These are phyloP conservation scores for Cystobasidium pallidum DNA, from an alignment of 1,284 basidiomycete genomes.

Conservation along the genomic window DNA sequence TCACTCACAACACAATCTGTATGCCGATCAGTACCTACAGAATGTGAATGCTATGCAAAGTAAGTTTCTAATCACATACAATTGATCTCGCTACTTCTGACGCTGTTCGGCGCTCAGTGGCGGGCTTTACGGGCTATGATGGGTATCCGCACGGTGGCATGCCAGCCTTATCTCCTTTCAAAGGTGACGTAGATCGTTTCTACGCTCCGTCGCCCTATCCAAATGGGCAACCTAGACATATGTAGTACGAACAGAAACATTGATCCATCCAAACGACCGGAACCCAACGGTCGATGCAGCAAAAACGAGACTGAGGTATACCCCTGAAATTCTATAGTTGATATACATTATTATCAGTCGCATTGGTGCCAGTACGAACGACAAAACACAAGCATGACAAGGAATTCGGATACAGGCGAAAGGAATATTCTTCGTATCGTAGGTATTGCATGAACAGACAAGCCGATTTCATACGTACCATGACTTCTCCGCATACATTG, in stretches of 20 bases:
- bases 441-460: neutral
- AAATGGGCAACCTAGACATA: slow-evolving; percentile 1
- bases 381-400: neutral
- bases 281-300: neutral
- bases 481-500: too few species aligned
- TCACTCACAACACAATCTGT: neutral
- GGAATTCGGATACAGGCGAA: neutral
- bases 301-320: neutral
- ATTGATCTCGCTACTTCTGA: neutral
- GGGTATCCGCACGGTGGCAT: neutral
- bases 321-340: neutral
- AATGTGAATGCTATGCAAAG: slow-evolving; percentile 34
- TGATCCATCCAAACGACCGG: neutral
- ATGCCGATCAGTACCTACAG: slow-evolving; percentile 40
- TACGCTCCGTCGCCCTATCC: slow-evolving; percentile 12
- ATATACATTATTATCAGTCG: neutral
- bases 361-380: neutral
- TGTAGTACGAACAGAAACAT: neutral
- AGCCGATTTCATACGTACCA: too few species aligned
- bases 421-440: neutral
- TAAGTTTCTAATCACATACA: neutral
- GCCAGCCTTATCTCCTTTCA: neutral
- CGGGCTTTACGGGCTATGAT: slow-evolving; percentile 30
- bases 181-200: neutral
- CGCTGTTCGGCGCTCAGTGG: neutral